Evolutionary conservation across 2,329 filamentous ascomycete species (phyloP), one percentile per base, ranked within the genome.

Genomic region (Fusarium fujikuroi): DNA sequence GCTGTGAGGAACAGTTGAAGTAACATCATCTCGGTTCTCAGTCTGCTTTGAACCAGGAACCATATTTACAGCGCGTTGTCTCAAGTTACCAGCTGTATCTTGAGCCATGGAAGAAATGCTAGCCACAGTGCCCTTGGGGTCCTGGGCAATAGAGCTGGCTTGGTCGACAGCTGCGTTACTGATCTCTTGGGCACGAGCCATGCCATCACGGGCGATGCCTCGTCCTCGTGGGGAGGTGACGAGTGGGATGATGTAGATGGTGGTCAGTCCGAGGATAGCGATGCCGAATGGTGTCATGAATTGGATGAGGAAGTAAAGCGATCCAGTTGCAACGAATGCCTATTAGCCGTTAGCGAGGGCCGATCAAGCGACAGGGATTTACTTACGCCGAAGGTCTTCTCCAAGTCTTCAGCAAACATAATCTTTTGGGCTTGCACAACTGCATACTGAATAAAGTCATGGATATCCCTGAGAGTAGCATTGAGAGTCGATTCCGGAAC

Each of bases 401-500:
- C 54, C 1, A 76, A 15, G 7, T 76, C 61, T 36, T 76, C 40
- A 1, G 57, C 73, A 8, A 64, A 71, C 7, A 76, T 9, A 15
- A 73, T 36, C n/a, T 36, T 73, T 42, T 76, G 74, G 4, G 28
- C 53, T 19, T 73, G 49, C 2, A 76, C 61, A 0, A 69, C 69
- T 1, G 63, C 21, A 25, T 73, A 76, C 9, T 76, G 74, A 19
- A 66, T 54, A 3, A 76, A 59, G 46, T 76, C 74, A 4, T 76
- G 74, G 6, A 76, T 53, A 11, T 76, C 74, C 30, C 63, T 58
- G 2, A 76, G 49, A 0, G 74, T 76, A 28, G 66, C 74, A 1
- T 76, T 76, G 39, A 76, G 69, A 12, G 69, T 74, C 0, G 71
- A 68, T 32, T 76, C 74, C 0, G 73, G 73, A 9, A 76, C 53